Evolutionary conservation across 2,329 filamentous ascomycete species (phyloP).

Genomic region (Ophiostoma sp.): DNA sequence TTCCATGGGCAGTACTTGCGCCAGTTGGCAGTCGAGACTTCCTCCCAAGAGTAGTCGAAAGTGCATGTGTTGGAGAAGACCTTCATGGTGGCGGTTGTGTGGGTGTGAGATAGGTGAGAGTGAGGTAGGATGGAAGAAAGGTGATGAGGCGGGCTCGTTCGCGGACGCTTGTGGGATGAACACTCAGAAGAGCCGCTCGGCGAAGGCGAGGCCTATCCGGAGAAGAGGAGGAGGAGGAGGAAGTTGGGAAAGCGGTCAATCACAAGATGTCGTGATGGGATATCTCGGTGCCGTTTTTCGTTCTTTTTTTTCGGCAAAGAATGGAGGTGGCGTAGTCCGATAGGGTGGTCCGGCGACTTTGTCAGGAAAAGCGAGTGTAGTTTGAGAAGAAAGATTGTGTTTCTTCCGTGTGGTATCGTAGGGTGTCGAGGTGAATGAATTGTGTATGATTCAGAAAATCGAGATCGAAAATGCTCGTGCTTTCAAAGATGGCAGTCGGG

Average conservation of each 20-base stretch:
- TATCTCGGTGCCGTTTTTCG: neutral
- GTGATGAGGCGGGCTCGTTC: neutral
- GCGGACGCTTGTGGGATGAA: neutral
- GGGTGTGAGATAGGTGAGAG: neutral
- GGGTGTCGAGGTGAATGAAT: neutral
- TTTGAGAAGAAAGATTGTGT: neutral
- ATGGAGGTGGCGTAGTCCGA: neutral
- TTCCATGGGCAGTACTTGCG: constrained; percentile 99
- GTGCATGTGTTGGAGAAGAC: constrained; percentile 88
- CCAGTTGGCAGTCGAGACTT: constrained; percentile 97
- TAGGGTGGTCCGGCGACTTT: neutral
- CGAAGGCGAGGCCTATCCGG: neutral
- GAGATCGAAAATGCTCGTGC: neutral
- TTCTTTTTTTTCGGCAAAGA: neutral
- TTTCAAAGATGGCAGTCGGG: neutral
- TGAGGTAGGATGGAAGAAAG: neutral
- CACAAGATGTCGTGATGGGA: neutral
- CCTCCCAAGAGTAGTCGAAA: constrained; percentile 98
- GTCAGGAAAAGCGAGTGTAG: neutral
- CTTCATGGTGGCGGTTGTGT: constrained; percentile 66
- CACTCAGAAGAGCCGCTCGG: neutral
- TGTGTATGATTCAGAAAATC: neutral
- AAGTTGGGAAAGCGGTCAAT: neutral
- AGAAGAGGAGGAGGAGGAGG: neutral
- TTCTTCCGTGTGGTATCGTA: neutral